Conservation (phyloP, 2,329 filamentous ascomycete species). For the Talaromyces rugulosus region DNA sequence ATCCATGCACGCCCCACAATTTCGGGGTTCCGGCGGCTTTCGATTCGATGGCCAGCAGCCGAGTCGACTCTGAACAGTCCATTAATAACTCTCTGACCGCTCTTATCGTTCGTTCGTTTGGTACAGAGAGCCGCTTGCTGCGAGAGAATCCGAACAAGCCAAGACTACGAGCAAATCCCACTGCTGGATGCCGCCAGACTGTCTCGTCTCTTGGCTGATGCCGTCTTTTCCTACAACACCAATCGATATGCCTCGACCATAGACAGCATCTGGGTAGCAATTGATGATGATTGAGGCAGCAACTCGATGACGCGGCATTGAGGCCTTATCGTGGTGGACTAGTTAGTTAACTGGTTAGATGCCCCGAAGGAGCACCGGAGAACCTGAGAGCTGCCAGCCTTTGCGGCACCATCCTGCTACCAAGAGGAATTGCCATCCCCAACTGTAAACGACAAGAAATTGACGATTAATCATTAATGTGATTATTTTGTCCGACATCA, state of each 20-base stretch:
- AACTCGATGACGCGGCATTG: not conserved
- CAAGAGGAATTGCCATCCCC: not conserved
- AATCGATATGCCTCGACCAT: not conserved
- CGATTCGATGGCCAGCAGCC: not conserved
- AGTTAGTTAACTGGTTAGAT: not conserved
- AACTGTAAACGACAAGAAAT: not conserved
- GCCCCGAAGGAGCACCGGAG: not conserved
- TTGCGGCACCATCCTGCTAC: not conserved
- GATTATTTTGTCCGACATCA: not conserved
- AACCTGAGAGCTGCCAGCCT: not conserved
- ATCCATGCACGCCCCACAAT: not conserved
- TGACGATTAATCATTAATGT: not conserved
- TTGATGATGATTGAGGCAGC: not conserved
- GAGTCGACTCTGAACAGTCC: not conserved
- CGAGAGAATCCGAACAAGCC: too few species aligned
- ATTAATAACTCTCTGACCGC: not conserved
- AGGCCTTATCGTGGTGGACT: not conserved
- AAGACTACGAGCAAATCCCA: not conserved
- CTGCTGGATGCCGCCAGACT: not conserved
- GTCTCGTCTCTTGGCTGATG: not conserved
- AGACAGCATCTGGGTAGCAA: not conserved
- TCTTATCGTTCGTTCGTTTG: not conserved
- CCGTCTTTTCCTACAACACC: not conserved
- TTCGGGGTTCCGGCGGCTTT: not conserved
- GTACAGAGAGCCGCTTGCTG: too few species aligned